Conservation (phyloP, 352 stramenopile genomes). For the Globisporangium viniferum region DNA sequence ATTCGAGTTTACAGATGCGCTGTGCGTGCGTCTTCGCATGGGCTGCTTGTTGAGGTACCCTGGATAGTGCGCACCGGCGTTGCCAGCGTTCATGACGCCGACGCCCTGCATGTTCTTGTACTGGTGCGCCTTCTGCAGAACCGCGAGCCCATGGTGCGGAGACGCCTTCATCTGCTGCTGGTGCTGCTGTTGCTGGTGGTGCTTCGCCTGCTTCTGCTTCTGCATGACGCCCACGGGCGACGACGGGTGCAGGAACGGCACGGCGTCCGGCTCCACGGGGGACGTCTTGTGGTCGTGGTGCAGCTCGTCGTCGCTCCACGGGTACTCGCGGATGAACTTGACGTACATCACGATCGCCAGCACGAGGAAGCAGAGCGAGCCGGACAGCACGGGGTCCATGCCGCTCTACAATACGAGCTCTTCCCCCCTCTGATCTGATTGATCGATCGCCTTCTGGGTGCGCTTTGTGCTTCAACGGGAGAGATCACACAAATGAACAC, state of each 20-base stretch:
- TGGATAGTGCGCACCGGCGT: conserved; percentile 19
- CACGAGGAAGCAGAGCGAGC: conserved; percentile 86
- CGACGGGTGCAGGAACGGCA: conserved; percentile 69
- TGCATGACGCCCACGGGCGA: conserved; percentile 47
- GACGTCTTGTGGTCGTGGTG: conserved; percentile 53
- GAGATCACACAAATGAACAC: neutral
- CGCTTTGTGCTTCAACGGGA: neutral
- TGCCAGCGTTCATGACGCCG: conserved; percentile 13
- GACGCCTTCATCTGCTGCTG: conserved; percentile 18
- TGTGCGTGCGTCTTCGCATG: conserved; percentile 74
- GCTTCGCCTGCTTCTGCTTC: conserved; percentile 37
- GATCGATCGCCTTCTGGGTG: neutral
- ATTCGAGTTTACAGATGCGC: conserved; percentile 36
- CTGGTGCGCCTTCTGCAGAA: conserved; percentile 42
- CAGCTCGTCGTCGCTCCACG: conserved; percentile 54
- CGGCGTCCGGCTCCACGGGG: conserved; percentile 57
- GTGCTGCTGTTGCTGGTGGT: conserved; percentile 26
- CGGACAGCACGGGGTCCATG: conserved; percentile 84
- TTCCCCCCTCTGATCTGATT: neutral
- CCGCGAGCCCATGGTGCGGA: conserved; percentile 28
- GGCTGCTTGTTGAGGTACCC: conserved; percentile 67
- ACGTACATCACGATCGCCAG: conserved; percentile 87
- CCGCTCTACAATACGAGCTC: neutral
- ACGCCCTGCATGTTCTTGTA: conserved; percentile 42
- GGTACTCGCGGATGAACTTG: conserved; percentile 82